Base-by-base conservation (phyloP, 1,139 yeast genomes). In the Protomyces inundatus region DNA sequence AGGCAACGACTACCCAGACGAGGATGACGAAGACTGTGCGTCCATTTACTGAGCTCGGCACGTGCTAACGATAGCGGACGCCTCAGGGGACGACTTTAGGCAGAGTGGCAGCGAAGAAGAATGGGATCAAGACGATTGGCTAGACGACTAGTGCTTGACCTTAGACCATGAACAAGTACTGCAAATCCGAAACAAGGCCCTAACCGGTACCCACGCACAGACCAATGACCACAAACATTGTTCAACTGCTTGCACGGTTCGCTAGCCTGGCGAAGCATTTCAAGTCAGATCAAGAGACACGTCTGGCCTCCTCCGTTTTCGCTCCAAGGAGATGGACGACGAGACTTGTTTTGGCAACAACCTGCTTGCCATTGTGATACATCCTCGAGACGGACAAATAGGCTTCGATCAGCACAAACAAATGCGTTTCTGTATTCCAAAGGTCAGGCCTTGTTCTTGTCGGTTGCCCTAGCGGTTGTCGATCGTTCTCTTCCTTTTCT, bases 1-100 rank as follows among this genome's bases (percentile, higher is more conserved):
- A 3, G 62, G 62, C 10, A 58, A 58, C 35, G 62, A 58, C 35
- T 58, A 58, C 35, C 62, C 62, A 32, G 62, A 58, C 14, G 62
- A 58, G 33, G 55, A 51, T n/a, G 51, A 56, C 30, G 48, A 42
- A 6, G 42, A 39, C 42, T 42, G 48, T 42, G 16, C 16, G 32
- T 42, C 16, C 48, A 42, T 16, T 16, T 2, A 42, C 16, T 14
- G 6, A 14, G 16, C 16, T 14, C 4, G 33, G 1, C 16, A 14
- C 32, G 9, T 6, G 48, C 48, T 42, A 42, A 42, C 32, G 32
- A 9, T 30, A 42, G 48, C 48, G 10, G 32, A 42, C 48, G 48
- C n/a, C 12, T 42, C 48, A n/a, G 12, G 3, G 39, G 48, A 16
- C 48, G 30, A 42, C 10, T n/a, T 42, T 9, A 9, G 16, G 7